Base-by-base conservation (phyloP, 73 alveolate genomes). In the Symbiodinium pilosum region DNA sequence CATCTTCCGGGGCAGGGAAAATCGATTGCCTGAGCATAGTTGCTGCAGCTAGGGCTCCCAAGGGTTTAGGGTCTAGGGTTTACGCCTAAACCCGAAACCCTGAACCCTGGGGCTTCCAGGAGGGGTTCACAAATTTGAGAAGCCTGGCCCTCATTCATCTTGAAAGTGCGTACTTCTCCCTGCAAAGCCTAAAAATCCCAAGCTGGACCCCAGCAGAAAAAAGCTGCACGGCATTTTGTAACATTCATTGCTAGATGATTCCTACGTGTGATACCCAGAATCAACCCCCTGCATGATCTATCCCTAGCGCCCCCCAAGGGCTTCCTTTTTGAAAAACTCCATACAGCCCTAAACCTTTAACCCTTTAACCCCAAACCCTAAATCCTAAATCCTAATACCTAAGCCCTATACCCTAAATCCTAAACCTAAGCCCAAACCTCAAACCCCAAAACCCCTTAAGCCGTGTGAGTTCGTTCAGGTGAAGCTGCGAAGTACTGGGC, bases 401-500 rank as follows among this genome's bases (percentile, higher is more conserved):
- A 12, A 54, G 16, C 64, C 64, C 14, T 56, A 56, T 3, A 56
- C 73, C 73, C 32, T 12, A 56, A 20, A 56, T 12, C 73, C 73
- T 56, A 5, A 56, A 32, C 73, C 73, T 32, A 3, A 32, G 5
- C 26, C 73, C 73, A 26, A 26, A 6, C 59, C 59, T 47, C 59
- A 47, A 47, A 6, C 14, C 14, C 59, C 21, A n/a, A n/a, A n/a
- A n/a, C 21, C 59, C 59, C 59, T 47, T 47, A 47, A 47, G 14
- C 14, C 14, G 59, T 14, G 14, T 47, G 59, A 14, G 14, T n/a
- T n/a, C n/a, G n/a, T n/a, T n/a, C n/a, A 52, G 84, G 94, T 87
- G 28, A 36, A 87, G 84, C 41, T 87, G 59, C 42, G 20, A 16
- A 87, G 94, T 56, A 52, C 84, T 32, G 68, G 84, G 30, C 43